Evolutionary conservation across 192 early-diverging fungal genomes (phyloP).

Genomic region (Paraglomus brasilianum): DNA sequence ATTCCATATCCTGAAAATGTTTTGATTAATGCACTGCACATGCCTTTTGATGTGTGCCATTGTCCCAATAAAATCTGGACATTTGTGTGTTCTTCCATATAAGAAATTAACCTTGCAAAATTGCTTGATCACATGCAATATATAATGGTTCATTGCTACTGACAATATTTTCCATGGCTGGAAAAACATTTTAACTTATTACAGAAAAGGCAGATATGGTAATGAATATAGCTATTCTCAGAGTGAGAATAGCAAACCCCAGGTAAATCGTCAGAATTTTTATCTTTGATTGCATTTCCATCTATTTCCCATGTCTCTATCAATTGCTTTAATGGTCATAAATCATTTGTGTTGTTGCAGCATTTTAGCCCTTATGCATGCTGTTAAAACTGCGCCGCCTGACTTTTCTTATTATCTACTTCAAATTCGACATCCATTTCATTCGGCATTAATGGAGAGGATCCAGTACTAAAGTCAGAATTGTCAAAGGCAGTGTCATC

Average conservation of each 20-base stretch:
- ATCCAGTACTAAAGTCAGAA: too few species aligned
- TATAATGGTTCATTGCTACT: background rate
- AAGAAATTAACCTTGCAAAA: slow-evolving; percentile 6
- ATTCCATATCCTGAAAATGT: slow-evolving; percentile 1
- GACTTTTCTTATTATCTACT: too few species aligned
- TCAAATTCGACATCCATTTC: too few species aligned
- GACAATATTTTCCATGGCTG: too few species aligned
- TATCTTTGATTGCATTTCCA: slow-evolving; percentile 1
- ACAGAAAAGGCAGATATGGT: background rate
- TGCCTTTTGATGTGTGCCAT: background rate
- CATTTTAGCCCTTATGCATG: background rate
- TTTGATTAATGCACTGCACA: slow-evolving; percentile 9
- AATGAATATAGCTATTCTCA: background rate
- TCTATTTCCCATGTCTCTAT: slow-evolving; percentile 21
- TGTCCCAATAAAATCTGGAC: slow-evolving; percentile 3
- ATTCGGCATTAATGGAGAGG: too few species aligned
- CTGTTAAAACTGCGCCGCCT: background rate
- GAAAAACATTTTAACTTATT: too few species aligned
- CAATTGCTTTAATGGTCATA: background rate
- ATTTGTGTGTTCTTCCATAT: slow-evolving; percentile 10
- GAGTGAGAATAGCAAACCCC: slow-evolving; percentile 1
- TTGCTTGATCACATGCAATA: slow-evolving; percentile 7
- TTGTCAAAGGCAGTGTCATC: too few species aligned
- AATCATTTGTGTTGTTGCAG: background rate
- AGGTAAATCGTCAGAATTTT: background rate